Percentiles rank a stretch among this genome's conserved stretches.
Conservation (phyloP, 1,284 basidiomycete species). For the Flammula alnicola region DNA sequence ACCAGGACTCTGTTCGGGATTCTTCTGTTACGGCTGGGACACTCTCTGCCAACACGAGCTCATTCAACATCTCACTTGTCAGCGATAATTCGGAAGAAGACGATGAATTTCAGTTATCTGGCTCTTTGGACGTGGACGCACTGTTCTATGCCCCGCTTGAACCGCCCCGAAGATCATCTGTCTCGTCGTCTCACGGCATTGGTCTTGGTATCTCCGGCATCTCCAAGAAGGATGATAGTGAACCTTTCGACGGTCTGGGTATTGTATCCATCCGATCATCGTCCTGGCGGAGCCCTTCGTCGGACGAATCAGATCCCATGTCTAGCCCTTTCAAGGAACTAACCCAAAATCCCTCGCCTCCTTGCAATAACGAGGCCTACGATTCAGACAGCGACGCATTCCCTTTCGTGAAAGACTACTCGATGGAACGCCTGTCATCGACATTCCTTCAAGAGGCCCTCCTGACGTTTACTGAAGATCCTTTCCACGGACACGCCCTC, state of each 20-base stretch:
- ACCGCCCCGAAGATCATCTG: background rate
- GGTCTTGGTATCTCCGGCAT: constrained; percentile 27
- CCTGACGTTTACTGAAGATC: constrained; percentile 23
- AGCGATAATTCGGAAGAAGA: constrained; percentile 19
- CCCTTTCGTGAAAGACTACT: background rate
- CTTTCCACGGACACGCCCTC: constrained; percentile 19
- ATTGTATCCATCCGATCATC: constrained; percentile 12
- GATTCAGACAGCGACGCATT: background rate
- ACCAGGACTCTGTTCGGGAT: background rate
- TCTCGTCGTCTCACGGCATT: background rate
- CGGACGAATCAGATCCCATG: too few species aligned
- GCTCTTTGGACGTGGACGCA: constrained; percentile 1
- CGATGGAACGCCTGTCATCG: constrained; percentile 16
- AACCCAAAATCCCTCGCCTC: too few species aligned
- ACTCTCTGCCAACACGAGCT: constrained; percentile 3
- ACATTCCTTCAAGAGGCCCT: constrained; percentile 25
- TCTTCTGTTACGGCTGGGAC: background rate
- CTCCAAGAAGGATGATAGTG: constrained; percentile 12
- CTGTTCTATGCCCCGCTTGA: constrained; percentile 4
- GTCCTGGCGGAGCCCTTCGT: background rate
- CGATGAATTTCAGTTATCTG: constrained; percentile 7
- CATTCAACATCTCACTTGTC: constrained; percentile 20
- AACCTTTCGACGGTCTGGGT: constrained; percentile 23
- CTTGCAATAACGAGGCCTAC: background rate
- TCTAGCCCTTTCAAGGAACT: too few species aligned